These are phyloP conservation scores for Begonia masoniana DNA, from an alignment of 306 rosid genomes.

Conservation along the genomic window DNA sequence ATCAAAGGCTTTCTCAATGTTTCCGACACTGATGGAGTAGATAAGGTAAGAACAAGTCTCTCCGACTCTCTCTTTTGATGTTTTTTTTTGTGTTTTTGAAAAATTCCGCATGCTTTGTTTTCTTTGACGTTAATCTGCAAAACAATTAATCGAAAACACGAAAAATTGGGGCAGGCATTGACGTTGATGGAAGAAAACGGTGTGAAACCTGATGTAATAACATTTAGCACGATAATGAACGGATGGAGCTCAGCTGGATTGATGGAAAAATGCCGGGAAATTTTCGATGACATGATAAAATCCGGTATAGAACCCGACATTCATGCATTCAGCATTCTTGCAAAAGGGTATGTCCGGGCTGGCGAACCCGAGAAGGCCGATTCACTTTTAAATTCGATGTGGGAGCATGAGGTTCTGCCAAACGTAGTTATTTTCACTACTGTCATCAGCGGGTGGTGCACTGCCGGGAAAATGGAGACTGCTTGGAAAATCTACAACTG, in stretches of 20 bases:
- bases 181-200: constrained; percentile 88
- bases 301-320: constrained; percentile 70
- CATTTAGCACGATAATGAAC: constrained; percentile 94
- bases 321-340: constrained; percentile 81
- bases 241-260: constrained; percentile 87
- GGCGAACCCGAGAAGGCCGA: constrained; percentile 69
- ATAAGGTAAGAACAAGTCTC: constrained; percentile 32
- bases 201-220: constrained; percentile 79
- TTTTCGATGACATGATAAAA: constrained; percentile 77
- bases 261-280: constrained; percentile 68
- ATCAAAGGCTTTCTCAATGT: constrained; percentile 77
- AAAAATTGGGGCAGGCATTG: constrained; percentile 50
- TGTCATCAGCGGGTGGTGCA: constrained; percentile 90
- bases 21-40: constrained; percentile 60
- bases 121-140: too few species aligned
- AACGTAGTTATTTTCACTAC: constrained; percentile 95
- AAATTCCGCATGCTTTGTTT: background rate
- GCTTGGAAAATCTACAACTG: constrained; percentile 41
- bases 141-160: too few species aligned
- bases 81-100: background rate
- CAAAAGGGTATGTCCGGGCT: constrained; percentile 84
- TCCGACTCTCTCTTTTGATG: background rate
- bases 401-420: constrained; percentile 45
- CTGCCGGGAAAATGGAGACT: constrained; percentile 62
- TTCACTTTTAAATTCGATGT: constrained; percentile 54